A percentile compares a stretch with the other conserved stretches of the same genome.
These are phyloP conservation scores for Alternaria angustiovoidea DNA, from an alignment of 2,329 filamentous ascomycete genomes.

Conservation along the genomic window DNA sequence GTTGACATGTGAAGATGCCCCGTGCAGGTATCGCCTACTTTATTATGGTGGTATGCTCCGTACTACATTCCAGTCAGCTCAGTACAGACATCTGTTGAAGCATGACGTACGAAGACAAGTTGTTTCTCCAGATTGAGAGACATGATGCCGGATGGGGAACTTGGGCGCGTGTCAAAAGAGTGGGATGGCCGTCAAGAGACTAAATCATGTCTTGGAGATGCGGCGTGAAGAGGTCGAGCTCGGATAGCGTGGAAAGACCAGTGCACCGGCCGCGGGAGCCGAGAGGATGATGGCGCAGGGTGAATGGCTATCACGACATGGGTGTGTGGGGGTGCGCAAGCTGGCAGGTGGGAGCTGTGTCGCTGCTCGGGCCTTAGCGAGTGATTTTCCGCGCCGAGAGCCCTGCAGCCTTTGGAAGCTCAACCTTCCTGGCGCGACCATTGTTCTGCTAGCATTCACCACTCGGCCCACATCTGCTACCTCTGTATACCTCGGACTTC, in stretches of 20 bases:
- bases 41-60: constrained; percentile 82
- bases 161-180: constrained; percentile 37
- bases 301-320: constrained; percentile 40
- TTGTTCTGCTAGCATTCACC: constrained; percentile 24
- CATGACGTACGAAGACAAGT: constrained; percentile 75
- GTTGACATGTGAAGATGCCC: constrained; percentile 28
- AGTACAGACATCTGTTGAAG: constrained; percentile 5
- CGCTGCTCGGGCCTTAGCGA: constrained; percentile 20
- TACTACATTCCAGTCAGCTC: constrained; percentile 64
- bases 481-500: constrained; percentile 15
- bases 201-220: constrained; percentile 40
- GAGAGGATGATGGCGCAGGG: constrained; percentile 27
- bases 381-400: constrained; percentile 32
- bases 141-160: constrained; percentile 52
- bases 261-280: constrained; percentile 25
- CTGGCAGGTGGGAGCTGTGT: constrained; percentile 29
- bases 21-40: constrained; percentile 54
- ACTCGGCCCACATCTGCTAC: constrained; percentile 20
- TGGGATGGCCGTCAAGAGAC: constrained; percentile 25
- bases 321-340: constrained; percentile 30
- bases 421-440: constrained; percentile 10
- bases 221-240: constrained; percentile 7
- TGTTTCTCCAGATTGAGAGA: constrained; percentile 81
- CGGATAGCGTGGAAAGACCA: constrained; percentile 10
- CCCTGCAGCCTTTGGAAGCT: constrained; percentile 17